These are phyloP conservation scores for Rhododendron griersonianum DNA, from an alignment of 148 eudicot species.

Conservation along the genomic window DNA sequence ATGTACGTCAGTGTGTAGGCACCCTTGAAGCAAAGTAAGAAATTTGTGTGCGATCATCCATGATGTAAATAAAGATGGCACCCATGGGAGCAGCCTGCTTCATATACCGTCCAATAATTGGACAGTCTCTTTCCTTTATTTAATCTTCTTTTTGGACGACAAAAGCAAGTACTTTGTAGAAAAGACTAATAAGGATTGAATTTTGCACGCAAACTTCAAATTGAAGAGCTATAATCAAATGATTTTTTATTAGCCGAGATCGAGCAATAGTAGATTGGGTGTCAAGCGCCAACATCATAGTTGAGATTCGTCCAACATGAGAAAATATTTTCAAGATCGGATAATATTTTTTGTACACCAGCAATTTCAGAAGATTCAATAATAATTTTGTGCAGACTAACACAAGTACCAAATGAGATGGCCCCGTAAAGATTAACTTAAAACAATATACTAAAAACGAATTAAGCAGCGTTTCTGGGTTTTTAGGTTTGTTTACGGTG, in stretches of 20 bases:
- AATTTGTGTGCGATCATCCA: too few species aligned
- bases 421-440: neutral
- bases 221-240: neutral
- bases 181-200: neutral
- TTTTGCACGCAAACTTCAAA: neutral
- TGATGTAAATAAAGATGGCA: too few species aligned
- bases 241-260: too few species aligned
- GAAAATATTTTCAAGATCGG: too few species aligned
- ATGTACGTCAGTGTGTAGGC: too few species aligned
- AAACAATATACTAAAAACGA: neutral
- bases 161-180: too few species aligned
- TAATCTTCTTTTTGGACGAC: neutral
- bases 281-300: neutral
- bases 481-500: neutral
- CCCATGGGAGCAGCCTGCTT: neutral
- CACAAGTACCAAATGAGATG: too few species aligned
- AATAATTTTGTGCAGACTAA: too few species aligned
- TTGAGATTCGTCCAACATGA: too few species aligned
- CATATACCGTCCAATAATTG: neutral
- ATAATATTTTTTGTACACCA: too few species aligned
- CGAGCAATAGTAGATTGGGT: neutral
- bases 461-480: neutral
- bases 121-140: neutral
- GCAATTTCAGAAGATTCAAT: too few species aligned
- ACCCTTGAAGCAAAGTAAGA: too few species aligned